Evolutionary conservation across 768 basidiomycete species (phyloP), one percentile per base, ranked within the genome.

Genomic region (Tulasnella sp.): DNA sequence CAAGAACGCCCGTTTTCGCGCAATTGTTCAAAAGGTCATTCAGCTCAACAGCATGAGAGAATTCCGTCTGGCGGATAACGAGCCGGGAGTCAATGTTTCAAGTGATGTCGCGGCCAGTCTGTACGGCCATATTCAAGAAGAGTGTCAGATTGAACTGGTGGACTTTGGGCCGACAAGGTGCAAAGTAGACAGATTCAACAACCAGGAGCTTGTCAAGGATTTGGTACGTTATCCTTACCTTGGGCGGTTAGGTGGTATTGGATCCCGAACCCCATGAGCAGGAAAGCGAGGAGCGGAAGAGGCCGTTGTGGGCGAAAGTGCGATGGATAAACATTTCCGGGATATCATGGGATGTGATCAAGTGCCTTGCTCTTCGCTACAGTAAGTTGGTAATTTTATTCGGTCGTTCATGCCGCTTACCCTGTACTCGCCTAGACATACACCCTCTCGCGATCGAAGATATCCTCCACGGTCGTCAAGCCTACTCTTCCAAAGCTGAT

Each of bases 401-500:
- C 23, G 43, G 15, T 11, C 23, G 11, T 15, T 12, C 12, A 46
- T 15, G 11, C 43, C 12, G 12, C 12, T 11, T 11, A 46, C 11
- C 21, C 11, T 25, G 21, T 46, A 9, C 43, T 11, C 11, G 23
- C 36, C 17, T 46, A 53, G 51, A 62, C 57, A 21, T 66, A 3
- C 65, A 66, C 50, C 65, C 65, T 12, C 61, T 66, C 29, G 43
- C 58, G 3, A 57, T 65, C 41, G 65, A 66, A 23, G 65, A 66
- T 48, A 59, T 63, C 37, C 62, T 66, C 1, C 64, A 64, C 57
- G 52, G 53, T 49, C 57, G 49, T 4, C 37, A 55, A n/a, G 58
- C 59, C 11, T 56, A 53, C 4, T 49, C 61, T 1, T 61, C 60
- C 15, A 66, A 66, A 43, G 49, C 37, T 40, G 62, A 64, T 46